These are phyloP conservation scores for Oxyria digyna DNA, from an alignment of 148 eudicot genomes.

Conservation along the genomic window DNA sequence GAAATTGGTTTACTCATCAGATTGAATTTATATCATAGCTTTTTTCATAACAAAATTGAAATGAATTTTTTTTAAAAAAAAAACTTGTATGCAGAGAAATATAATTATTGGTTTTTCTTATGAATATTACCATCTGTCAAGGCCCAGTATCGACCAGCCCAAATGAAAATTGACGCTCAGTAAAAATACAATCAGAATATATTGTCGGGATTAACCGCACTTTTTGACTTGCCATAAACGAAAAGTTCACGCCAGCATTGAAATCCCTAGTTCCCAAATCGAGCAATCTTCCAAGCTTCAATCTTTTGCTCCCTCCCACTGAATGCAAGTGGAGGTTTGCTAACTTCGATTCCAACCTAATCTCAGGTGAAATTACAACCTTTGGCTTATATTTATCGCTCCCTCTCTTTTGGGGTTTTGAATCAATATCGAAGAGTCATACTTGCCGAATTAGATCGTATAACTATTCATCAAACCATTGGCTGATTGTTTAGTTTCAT, in stretches of 20 bases:
- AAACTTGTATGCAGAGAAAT: no score
- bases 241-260: not conserved
- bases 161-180: no score
- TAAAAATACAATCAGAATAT: no score
- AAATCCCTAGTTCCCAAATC: slow-evolving; percentile 1
- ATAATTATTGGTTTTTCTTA: no score
- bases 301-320: not conserved
- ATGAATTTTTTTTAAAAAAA: no score
- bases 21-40: no score
- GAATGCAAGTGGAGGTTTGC: not conserved
- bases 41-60: no score
- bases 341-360: not conserved
- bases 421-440: not conserved
- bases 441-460: not conserved
- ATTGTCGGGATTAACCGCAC: not conserved
- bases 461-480: not conserved
- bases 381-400: not conserved
- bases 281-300: not conserved
- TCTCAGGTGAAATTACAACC: not conserved
- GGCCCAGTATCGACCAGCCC: no score
- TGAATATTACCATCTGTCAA: no score
- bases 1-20: no score
- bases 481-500: not conserved
- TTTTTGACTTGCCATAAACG: not conserved
- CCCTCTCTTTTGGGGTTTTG: not conserved